Conservation (phyloP, 2,329 filamentous ascomycete species). For the Fusarium neocosmosporiellum region DNA sequence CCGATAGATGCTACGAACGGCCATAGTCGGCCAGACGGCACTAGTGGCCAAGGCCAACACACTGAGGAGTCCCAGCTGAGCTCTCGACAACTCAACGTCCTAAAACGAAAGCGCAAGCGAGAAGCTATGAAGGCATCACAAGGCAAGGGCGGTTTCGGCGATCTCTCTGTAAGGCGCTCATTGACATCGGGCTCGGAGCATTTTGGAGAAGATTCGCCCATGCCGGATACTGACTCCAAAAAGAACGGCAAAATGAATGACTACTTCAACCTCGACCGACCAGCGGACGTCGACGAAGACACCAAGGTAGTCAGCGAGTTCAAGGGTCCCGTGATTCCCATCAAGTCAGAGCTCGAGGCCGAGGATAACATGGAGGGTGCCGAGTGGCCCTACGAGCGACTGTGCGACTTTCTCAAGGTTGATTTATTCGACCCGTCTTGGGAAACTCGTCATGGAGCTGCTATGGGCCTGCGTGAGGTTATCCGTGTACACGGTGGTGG, state of each 20-base stretch:
- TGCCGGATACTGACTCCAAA: slow-evolving; percentile 62
- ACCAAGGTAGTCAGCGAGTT: slow-evolving; percentile 95
- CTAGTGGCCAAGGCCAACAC: slow-evolving; percentile 53
- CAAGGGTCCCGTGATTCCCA: slow-evolving; percentile 83
- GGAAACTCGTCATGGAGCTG: slow-evolving; percentile 96
- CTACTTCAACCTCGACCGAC: slow-evolving; percentile 90
- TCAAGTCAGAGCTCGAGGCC: slow-evolving; percentile 86
- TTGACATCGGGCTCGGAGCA: slow-evolving; percentile 72
- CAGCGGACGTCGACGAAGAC: slow-evolving; percentile 83
- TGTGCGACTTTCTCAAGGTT: slow-evolving; percentile 93
- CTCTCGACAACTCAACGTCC: slow-evolving; percentile 91
- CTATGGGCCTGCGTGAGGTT: slow-evolving; percentile 93
- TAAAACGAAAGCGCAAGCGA: slow-evolving; percentile 93
- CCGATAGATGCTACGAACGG: slow-evolving; percentile 56
- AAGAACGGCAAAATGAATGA: slow-evolving; percentile 77
- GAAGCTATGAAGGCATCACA: slow-evolving; percentile 87
- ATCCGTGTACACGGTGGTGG: slow-evolving; percentile 91
- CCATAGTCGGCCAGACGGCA: slow-evolving; percentile 49
- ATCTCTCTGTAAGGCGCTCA: slow-evolving; percentile 77
- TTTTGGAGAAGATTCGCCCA: slow-evolving; percentile 69
- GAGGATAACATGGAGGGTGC: slow-evolving; percentile 81
- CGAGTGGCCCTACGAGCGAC: slow-evolving; percentile 93
- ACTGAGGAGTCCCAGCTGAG: slow-evolving; percentile 80
- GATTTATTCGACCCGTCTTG: slow-evolving; percentile 94
- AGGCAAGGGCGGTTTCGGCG: slow-evolving; percentile 89